Conservation (phyloP, 345 rosid species). For the Aquilaria yunnanensis region DNA sequence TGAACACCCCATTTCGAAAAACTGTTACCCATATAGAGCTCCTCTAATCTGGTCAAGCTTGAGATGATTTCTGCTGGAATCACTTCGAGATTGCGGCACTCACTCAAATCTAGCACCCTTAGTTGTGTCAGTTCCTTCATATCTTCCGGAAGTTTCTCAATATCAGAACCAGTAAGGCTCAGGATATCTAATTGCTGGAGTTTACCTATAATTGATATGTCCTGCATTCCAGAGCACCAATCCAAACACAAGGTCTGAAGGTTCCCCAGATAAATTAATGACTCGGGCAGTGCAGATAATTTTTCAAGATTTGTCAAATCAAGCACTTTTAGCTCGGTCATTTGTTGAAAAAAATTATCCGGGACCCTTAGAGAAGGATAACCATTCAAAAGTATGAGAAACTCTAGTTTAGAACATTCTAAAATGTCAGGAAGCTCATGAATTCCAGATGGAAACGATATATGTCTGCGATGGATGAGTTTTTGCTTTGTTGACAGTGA, state of each 20-base stretch:
- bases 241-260: conserved; percentile 14
- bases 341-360: neutral
- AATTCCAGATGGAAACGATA: conserved; percentile 2
- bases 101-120: conserved; percentile 10
- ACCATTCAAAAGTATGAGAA: neutral
- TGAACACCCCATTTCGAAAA: conserved; percentile 10
- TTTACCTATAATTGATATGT: conserved; percentile 1
- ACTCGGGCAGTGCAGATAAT: conserved; percentile 1
- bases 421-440: conserved; percentile 9
- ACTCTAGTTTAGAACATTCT: conserved; percentile 12
- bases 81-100: neutral
- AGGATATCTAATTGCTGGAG: conserved; percentile 14
- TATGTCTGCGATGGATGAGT: neutral
- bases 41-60: conserved; percentile 20
- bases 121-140: conserved; percentile 12
- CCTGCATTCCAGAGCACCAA: neutral
- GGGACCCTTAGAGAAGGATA: neutral
- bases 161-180: neutral
- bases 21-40: conserved; percentile 9
- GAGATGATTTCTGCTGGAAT: conserved; percentile 9
- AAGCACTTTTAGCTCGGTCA: conserved; percentile 18
- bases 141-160: conserved; percentile 12
- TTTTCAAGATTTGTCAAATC: neutral
- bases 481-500: conserved; percentile 1
- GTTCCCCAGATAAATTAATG: conserved; percentile 2